Base-by-base conservation (phyloP, 768 basidiomycete genomes). In the Lenzites betulinus region DNA sequence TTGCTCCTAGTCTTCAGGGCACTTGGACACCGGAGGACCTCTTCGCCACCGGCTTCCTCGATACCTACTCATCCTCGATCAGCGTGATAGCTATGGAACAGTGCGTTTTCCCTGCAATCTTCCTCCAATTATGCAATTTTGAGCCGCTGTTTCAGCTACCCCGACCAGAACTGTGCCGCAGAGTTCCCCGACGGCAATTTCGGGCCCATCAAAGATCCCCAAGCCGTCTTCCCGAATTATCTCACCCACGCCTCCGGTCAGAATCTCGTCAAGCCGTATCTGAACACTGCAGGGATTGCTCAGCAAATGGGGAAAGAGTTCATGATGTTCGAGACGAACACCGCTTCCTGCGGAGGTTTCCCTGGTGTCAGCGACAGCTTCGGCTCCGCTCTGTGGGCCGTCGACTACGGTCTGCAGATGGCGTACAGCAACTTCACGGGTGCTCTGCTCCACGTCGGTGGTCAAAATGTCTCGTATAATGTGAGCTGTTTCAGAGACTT, bases 381-480 rank as follows among this genome's bases (percentile, higher is more conserved):
- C 59, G 77, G 75, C 2, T 84, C 78, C 0, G 77, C 79, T 1
- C 67, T 86, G 0, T 86, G 83, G 83, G 79, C 70, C 16, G 70
- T 83, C 35, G 84, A 85, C 68, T 82, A 81, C 65, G 77, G 77
- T 3, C 72, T 85, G 16, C 79, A 81, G 61, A 76, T 84, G 77
- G 84, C 81, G 8, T 78, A 71, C 51, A 74, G 66, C 57, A 83
- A 83, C 66, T 81, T 73, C 70, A 78, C 68, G 51, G 77, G 70
- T 63, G 77, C 75, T 13, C 64, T 77, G 42, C 70, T 79, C 41
- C 79, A 89, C 62, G 74, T 87, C 43, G 86, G 87, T 71, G 87
- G 88, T 47, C 82, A 85, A 72, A 80, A 79, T 58, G 83, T 82
- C 0, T 84, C 76, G 68, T 88, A 89, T 66, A 89, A 89, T 74